phyloP scores from a whole-genome alignment of 768 basidiomycete genomes.

The Lactifluus hygrophoroides region DNA sequence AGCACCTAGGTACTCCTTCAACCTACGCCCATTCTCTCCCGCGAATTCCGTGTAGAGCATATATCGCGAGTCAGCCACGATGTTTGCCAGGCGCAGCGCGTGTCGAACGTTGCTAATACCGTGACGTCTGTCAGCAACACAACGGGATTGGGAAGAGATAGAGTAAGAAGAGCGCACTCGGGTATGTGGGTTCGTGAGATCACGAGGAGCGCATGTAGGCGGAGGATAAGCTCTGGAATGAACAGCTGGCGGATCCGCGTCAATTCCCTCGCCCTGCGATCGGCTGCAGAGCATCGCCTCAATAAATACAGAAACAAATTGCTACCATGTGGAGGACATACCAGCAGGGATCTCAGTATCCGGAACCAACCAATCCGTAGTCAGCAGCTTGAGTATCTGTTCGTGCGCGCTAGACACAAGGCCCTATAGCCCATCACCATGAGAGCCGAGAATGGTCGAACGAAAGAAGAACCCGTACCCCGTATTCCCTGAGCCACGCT shows the following conservation, averaged over 20 bases:
- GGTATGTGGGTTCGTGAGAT: conserved; percentile 55
- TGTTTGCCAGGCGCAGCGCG: conserved; percentile 68
- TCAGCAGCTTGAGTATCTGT: conserved; percentile 60
- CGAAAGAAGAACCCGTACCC: conserved; percentile 30
- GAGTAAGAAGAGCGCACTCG: conserved; percentile 42
- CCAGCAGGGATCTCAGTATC: conserved; percentile 33
- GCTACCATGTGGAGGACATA: no score
- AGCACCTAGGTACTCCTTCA: conserved; percentile 67
- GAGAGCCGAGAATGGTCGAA: neutral
- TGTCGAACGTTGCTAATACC: conserved; percentile 60
- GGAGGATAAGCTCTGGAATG: conserved; percentile 82
- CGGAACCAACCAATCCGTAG: conserved; percentile 65
- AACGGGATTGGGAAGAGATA: neutral
- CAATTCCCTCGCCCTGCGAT: conserved; percentile 57
- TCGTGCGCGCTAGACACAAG: conserved; percentile 58
- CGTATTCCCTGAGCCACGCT: conserved; percentile 59
- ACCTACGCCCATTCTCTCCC: conserved; percentile 44
- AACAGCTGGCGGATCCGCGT: conserved; percentile 80
- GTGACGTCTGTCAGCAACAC: neutral
- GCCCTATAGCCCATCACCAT: conserved; percentile 28
- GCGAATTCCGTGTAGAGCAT: conserved; percentile 57
- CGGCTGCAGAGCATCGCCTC: conserved; percentile 28
- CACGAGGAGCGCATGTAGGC: conserved; percentile 67
- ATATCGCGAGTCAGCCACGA: conserved; percentile 83
- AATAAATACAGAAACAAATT: no score